These are phyloP conservation scores for Trichoderma hamatum DNA, from an alignment of 2,329 filamentous ascomycete genomes.

Conservation along the genomic window DNA sequence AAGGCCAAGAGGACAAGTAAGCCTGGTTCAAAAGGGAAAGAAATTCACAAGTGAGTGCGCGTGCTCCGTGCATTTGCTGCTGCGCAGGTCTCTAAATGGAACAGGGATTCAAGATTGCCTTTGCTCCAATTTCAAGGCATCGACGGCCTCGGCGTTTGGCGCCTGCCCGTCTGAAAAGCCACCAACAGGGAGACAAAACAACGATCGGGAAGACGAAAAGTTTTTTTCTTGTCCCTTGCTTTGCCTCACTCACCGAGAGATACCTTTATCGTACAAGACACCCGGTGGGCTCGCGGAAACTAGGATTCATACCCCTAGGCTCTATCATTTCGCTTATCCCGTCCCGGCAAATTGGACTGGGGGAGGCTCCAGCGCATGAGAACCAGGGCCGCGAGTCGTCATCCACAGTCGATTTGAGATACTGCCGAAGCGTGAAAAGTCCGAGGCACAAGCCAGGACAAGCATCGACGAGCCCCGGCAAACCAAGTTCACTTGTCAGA, in stretches of 20 bases:
- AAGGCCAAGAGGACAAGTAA: not conserved
- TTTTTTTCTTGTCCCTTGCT: not conserved
- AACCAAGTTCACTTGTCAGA: not conserved
- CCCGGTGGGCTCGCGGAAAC: slow-evolving; percentile 20
- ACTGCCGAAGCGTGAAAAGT: not conserved
- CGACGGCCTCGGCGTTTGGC: slow-evolving; percentile 18
- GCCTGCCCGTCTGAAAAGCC: slow-evolving; percentile 16
- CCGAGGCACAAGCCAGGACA: not conserved
- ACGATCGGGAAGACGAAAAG: slow-evolving; percentile 2
- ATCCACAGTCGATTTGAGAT: slow-evolving; percentile 3
- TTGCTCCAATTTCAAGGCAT: slow-evolving; percentile 22
- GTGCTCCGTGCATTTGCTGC: slow-evolving; percentile 16
- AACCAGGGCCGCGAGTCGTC: slow-evolving; percentile 27
- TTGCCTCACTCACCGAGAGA: slow-evolving; percentile 25
- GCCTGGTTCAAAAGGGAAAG: not conserved
- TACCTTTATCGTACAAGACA: slow-evolving; percentile 10
- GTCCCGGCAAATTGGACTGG: slow-evolving; percentile 41
- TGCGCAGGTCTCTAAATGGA: slow-evolving; percentile 15
- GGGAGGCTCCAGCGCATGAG: slow-evolving; percentile 22
- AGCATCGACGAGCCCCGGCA: slow-evolving; percentile 4
- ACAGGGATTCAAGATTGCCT: slow-evolving; percentile 24
- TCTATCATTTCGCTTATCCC: slow-evolving; percentile 43
- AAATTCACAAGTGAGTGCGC: slow-evolving; percentile 4
- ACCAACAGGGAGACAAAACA: slow-evolving; percentile 23
- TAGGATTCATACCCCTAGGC: slow-evolving; percentile 34